phyloP scores from a whole-genome alignment of 2,329 filamentous ascomycete genomes.

The Hirsutella thompsonii region DNA sequence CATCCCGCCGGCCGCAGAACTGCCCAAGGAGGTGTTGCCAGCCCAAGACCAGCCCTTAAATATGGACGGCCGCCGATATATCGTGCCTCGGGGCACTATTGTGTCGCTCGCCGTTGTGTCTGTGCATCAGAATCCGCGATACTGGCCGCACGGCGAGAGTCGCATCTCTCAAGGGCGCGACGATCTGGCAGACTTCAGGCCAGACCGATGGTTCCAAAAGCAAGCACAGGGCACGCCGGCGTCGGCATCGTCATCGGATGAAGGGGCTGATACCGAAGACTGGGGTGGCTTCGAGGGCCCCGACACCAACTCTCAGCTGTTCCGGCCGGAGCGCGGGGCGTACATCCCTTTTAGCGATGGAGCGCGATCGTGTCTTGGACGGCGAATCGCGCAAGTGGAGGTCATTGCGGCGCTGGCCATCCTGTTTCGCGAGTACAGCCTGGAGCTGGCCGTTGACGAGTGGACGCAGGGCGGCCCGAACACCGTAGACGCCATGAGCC shows the following conservation, averaged over 20 bases:
- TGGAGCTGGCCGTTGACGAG: conserved; percentile 57
- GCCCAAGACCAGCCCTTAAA: conserved; percentile 41
- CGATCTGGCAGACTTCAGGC: conserved; percentile 56
- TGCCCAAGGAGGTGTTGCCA: conserved; percentile 52
- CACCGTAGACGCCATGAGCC: conserved; percentile 23
- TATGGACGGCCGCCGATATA: conserved; percentile 43
- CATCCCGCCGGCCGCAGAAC: conserved; percentile 55
- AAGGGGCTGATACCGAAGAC: conserved; percentile 30
- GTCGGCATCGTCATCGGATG: conserved; percentile 26
- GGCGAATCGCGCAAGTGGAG: conserved; percentile 47
- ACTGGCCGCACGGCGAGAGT: conserved; percentile 49
- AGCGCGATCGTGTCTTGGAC: conserved; percentile 41
- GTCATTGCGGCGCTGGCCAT: conserved; percentile 41
- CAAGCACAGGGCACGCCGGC: conserved; percentile 1
- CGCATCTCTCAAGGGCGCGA: conserved; percentile 26
- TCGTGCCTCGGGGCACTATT: conserved; percentile 41
- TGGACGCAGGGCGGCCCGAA: conserved; percentile 34
- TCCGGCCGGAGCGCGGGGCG: conserved; percentile 41
- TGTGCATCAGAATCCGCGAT: conserved; percentile 55
- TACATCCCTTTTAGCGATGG: conserved; percentile 48
- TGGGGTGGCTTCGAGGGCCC: conserved; percentile 46
- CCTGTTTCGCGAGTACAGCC: conserved; percentile 44
- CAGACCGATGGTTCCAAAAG: conserved; percentile 56
- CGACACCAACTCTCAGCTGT: conserved; percentile 50
- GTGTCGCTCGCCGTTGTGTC: conserved; percentile 44